These are phyloP conservation scores for Letharia lupina DNA, from an alignment of 495 filamentous ascomycete species.

Conservation along the genomic window DNA sequence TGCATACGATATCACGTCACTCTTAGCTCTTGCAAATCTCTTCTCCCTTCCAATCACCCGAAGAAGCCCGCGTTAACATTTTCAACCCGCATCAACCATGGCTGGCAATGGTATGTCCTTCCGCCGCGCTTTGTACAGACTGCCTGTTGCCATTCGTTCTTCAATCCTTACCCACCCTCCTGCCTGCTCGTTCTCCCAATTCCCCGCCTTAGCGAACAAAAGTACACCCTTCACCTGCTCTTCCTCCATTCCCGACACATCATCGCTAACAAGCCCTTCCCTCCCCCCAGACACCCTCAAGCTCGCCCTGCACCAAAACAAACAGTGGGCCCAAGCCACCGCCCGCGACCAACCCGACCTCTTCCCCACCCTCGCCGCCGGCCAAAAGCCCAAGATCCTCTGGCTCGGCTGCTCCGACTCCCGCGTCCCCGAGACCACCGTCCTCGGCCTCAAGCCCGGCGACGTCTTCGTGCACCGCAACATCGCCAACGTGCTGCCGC, in stretches of 20 bases:
- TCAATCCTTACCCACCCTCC: background rate
- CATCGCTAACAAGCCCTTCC: background rate
- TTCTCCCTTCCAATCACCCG: background rate
- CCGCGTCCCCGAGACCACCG: constrained; percentile 77
- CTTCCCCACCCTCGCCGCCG: constrained; percentile 58
- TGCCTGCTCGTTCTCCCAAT: constrained; percentile 8
- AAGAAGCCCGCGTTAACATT: background rate
- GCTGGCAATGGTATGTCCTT: constrained; percentile 18
- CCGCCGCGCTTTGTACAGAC: constrained; percentile 4
- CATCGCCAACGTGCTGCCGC: constrained; percentile 80
- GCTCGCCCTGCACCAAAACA: constrained; percentile 55
- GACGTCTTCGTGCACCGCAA: constrained; percentile 93
- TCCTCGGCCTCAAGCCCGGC: constrained; percentile 72
- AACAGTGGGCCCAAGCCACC: constrained; percentile 61
- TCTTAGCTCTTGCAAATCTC: background rate
- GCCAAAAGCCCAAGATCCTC: constrained; percentile 70
- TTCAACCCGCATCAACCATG: constrained; percentile 8
- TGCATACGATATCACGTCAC: constrained; percentile 4
- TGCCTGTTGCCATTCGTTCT: constrained; percentile 12
- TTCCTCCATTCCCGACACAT: background rate
- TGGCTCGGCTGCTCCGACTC: constrained; percentile 93
- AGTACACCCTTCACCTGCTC: background rate
- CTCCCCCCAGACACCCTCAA: constrained; percentile 42
- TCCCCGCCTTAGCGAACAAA: background rate
- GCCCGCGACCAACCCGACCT: constrained; percentile 58